phyloP scores from a whole-genome alignment of 768 basidiomycete species.

The Phallus indusiatus region DNA sequence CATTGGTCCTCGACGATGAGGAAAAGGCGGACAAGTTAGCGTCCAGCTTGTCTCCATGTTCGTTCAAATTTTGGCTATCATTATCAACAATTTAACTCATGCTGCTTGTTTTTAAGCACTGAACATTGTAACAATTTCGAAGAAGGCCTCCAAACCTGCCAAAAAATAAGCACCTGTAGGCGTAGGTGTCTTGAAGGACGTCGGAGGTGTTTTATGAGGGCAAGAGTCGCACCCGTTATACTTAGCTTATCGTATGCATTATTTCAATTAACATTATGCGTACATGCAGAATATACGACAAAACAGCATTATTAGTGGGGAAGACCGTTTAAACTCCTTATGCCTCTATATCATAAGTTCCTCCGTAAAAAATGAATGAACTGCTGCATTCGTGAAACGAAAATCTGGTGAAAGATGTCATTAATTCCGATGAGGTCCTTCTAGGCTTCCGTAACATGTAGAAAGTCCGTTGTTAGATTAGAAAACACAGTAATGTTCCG shows the following conservation, averaged over 20 bases:
- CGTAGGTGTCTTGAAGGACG: neutral
- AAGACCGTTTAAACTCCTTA: too few relatives aligned
- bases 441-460: too few relatives aligned
- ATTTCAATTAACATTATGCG: neutral
- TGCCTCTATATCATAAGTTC: too few relatives aligned
- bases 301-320: neutral
- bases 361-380: too few relatives aligned
- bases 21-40: slow-evolving; percentile 98
- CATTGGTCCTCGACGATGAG: slow-evolving; percentile 89
- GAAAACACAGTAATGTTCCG: too few relatives aligned
- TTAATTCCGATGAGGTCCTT: too few relatives aligned
- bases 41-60: slow-evolving; percentile 91
- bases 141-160: neutral
- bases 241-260: neutral
- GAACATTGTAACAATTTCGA: neutral
- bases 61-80: slow-evolving; percentile 19
- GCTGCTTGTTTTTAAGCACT: neutral
- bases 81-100: neutral
- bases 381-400: too few relatives aligned
- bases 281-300: neutral
- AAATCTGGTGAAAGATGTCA: too few relatives aligned
- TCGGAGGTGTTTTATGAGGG: neutral
- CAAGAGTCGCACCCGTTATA: neutral
- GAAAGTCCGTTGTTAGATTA: too few relatives aligned
- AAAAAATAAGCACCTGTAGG: neutral